Conservation (phyloP, 176 grass and related monocot species). For the Puya raimondii region DNA sequence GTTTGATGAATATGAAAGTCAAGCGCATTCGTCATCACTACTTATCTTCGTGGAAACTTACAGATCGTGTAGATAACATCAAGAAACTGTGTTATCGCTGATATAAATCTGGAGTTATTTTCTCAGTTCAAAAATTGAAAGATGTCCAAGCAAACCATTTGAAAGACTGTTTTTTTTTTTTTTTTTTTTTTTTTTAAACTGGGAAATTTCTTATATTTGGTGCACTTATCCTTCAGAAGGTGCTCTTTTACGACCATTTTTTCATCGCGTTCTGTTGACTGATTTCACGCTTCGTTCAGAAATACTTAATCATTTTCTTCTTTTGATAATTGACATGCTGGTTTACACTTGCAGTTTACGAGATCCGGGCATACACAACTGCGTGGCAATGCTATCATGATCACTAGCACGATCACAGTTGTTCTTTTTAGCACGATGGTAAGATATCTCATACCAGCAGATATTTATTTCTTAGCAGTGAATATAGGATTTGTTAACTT, state of each 20-base stretch:
- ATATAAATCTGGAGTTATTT: too few relatives aligned
- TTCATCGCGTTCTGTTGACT: neutral
- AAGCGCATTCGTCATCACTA: neutral
- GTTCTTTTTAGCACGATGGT: conserved; percentile 94
- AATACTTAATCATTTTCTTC: neutral
- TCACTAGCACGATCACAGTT: conserved; percentile 96
- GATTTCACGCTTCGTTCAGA: neutral
- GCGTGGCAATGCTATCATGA: conserved; percentile 89
- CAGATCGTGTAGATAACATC: too few relatives aligned
- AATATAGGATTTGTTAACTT: neutral
- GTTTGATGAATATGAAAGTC: too few relatives aligned
- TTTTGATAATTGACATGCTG: conserved; percentile 6
- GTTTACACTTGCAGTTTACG: conserved; percentile 59
- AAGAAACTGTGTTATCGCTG: too few relatives aligned
- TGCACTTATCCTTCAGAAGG: neutral
- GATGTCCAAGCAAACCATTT: neutral
- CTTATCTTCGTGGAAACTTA: neutral
- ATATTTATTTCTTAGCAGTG: neutral
- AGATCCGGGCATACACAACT: conserved; percentile 87
- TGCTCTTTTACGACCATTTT: neutral
- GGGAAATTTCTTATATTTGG: neutral
- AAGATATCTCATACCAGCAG: conserved; percentile 30
- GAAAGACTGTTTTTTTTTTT: neutral
- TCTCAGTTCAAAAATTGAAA: neutral
- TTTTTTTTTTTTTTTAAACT: neutral